Evolutionary conservation across 768 basidiomycete genomes (phyloP).

Genomic region (Macrolepiota albuminosa): DNA sequence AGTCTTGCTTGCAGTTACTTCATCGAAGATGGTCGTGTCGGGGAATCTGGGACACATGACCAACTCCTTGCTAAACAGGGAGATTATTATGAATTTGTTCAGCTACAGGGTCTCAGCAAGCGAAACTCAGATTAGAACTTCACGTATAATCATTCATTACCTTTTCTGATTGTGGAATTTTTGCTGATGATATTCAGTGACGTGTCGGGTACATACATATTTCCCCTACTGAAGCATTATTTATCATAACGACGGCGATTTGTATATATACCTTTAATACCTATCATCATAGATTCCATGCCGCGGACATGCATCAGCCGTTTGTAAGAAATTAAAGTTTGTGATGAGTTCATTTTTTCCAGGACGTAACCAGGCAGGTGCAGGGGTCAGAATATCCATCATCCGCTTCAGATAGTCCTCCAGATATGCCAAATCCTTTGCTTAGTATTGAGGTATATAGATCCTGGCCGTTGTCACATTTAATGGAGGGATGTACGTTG

Average conservation of each 20-base stretch:
- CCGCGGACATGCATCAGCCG: slow-evolving; percentile 3
- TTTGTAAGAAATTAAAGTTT: not conserved
- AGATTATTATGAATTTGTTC: slow-evolving; percentile 84
- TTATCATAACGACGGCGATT: slow-evolving; percentile 4
- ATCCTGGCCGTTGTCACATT: too few species aligned
- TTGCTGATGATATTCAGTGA: slow-evolving; percentile 8
- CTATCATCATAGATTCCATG: slow-evolving; percentile 14
- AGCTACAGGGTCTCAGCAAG: slow-evolving; percentile 71
- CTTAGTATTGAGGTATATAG: too few species aligned
- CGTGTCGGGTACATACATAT: slow-evolving; percentile 2
- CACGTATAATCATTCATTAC: not conserved
- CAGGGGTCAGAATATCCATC: too few species aligned
- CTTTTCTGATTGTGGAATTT: not conserved
- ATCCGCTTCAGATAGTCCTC: too few species aligned
- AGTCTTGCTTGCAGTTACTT: slow-evolving; percentile 56
- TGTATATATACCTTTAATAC: slow-evolving; percentile 17
- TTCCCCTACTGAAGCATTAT: slow-evolving; percentile 9
- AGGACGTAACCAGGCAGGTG: slow-evolving; percentile 23
- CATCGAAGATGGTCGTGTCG: slow-evolving; percentile 81
- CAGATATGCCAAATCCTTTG: too few species aligned
- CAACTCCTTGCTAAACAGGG: slow-evolving; percentile 63
- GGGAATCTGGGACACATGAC: slow-evolving; percentile 86
- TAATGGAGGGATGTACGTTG: too few species aligned
- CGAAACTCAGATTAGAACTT: slow-evolving; percentile 27
- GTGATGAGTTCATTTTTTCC: slow-evolving; percentile 1